phyloP scores from a whole-genome alignment of 768 basidiomycete species.

The Termitomyces sp. region DNA sequence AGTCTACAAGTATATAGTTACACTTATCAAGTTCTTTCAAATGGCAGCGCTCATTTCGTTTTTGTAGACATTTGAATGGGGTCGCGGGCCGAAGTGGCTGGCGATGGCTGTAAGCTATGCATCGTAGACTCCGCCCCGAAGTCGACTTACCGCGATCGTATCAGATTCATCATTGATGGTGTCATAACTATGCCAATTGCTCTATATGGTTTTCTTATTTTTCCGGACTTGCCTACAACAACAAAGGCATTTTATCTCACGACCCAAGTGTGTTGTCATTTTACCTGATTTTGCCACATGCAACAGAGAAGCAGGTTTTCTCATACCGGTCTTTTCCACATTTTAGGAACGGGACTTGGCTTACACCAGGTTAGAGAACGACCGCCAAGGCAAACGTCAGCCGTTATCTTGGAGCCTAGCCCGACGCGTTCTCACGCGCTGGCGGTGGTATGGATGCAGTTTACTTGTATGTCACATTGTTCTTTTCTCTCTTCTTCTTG shows the following conservation, averaged over 20 bases:
- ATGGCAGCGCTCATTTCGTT: slow-evolving; percentile 1
- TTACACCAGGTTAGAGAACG: slow-evolving; percentile 41
- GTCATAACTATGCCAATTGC: slow-evolving; percentile 73
- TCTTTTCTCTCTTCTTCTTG: background rate
- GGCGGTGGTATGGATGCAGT: slow-evolving; percentile 71
- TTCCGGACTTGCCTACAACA: slow-evolving; percentile 67
- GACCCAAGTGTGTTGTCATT: slow-evolving; percentile 39
- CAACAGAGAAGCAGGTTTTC: slow-evolving; percentile 6
- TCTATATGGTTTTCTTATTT: slow-evolving; percentile 66
- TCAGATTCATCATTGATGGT: slow-evolving; percentile 65
- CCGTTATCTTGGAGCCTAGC: slow-evolving; percentile 45
- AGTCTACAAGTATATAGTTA: slow-evolving; percentile 46
- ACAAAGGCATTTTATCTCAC: slow-evolving; percentile 65
- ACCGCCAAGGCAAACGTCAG: slow-evolving; percentile 37
- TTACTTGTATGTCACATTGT: slow-evolving; percentile 41
- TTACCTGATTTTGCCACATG: background rate
- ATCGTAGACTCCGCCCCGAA: background rate
- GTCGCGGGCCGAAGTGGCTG: slow-evolving; percentile 54
- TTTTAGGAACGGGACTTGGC: slow-evolving; percentile 54
- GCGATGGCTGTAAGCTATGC: slow-evolving; percentile 55
- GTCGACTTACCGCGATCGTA: slow-evolving; percentile 1
- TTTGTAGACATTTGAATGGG: slow-evolving; percentile 51
- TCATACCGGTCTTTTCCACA: background rate
- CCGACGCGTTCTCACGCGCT: slow-evolving; percentile 49
- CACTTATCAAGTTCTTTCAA: background rate